phyloP scores from a whole-genome alignment of 768 basidiomycete genomes.

The Pisolithus tinctorius region DNA sequence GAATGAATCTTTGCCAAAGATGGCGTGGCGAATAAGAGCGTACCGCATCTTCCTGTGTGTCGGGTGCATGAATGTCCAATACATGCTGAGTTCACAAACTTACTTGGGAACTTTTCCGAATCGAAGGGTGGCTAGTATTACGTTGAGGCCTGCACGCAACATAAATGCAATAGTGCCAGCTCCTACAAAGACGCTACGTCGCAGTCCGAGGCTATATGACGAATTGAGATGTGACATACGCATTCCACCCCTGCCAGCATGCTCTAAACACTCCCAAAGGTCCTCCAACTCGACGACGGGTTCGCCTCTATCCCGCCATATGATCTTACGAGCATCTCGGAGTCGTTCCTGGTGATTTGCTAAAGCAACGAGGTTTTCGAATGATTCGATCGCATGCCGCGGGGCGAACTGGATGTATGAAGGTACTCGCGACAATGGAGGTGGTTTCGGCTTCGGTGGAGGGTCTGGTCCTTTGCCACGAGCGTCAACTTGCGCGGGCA shows the following conservation, averaged over 20 bases:
- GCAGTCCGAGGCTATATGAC: neutral
- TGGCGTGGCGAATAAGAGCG: slow-evolving; percentile 65
- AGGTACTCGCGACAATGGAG: slow-evolving; percentile 13
- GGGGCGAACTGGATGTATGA: slow-evolving; percentile 48
- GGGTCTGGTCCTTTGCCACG: neutral
- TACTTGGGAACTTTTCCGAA: slow-evolving; percentile 64
- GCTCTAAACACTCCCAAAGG: slow-evolving; percentile 59
- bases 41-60: slow-evolving; percentile 52
- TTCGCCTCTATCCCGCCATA: slow-evolving; percentile 77
- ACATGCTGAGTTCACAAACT: slow-evolving; percentile 10
- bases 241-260: slow-evolving; percentile 64
- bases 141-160: slow-evolving; percentile 76
- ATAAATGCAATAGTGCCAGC: slow-evolving; percentile 76
- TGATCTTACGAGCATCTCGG: slow-evolving; percentile 66
- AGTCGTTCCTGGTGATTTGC: slow-evolving; percentile 79
- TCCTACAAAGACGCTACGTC: slow-evolving; percentile 37
- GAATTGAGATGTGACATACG: slow-evolving; percentile 40
- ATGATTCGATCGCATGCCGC: slow-evolving; percentile 58
- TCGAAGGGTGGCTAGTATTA: slow-evolving; percentile 71
- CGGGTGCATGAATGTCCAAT: neutral
- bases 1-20: slow-evolving; percentile 78
- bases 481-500: neutral
- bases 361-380: slow-evolving; percentile 78
- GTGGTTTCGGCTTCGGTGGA: neutral
- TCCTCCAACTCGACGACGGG: slow-evolving; percentile 61